phyloP scores from a whole-genome alignment of 345 rosid species.

The Camelina hispida region DNA sequence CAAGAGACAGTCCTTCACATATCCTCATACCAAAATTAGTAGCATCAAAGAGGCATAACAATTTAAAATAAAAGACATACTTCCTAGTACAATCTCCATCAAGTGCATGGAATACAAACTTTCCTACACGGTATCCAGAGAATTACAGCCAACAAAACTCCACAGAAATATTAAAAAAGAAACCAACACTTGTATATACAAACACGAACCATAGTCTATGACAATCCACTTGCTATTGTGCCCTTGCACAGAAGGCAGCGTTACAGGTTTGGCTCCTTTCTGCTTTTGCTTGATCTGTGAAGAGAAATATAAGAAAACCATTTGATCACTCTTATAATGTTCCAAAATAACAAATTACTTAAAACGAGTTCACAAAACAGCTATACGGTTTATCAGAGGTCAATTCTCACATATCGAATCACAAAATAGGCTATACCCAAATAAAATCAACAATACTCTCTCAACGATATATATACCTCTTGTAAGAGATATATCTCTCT shows the following conservation, averaged over 20 bases:
- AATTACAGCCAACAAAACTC: not conserved
- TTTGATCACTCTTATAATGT: not conserved
- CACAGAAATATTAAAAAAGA: not conserved
- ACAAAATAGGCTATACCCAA: too few species aligned
- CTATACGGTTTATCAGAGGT: not conserved
- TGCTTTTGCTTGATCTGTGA: conserved; percentile 87
- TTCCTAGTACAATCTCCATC: conserved; percentile 43
- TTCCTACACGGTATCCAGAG: conserved; percentile 50
- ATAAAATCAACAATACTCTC: too few species aligned
- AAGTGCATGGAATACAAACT: conserved; percentile 84
- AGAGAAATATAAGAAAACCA: not conserved
- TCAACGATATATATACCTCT: not conserved
- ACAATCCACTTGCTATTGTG: conserved; percentile 88
- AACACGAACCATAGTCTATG: conserved; percentile 71
- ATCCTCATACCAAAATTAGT: not conserved
- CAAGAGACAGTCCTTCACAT: not conserved
- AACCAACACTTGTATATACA: conserved; percentile 10
- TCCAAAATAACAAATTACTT: not conserved
- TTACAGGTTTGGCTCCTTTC: conserved; percentile 62
- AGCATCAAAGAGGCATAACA: not conserved
- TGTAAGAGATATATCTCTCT: conserved; percentile 63
- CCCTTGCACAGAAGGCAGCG: conserved; percentile 74
- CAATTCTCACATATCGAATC: not conserved
- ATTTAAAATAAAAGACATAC: not conserved
- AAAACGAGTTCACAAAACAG: not conserved